Conservation (phyloP, 768 basidiomycete genomes). For the Sarcomyxa edulis region DNA sequence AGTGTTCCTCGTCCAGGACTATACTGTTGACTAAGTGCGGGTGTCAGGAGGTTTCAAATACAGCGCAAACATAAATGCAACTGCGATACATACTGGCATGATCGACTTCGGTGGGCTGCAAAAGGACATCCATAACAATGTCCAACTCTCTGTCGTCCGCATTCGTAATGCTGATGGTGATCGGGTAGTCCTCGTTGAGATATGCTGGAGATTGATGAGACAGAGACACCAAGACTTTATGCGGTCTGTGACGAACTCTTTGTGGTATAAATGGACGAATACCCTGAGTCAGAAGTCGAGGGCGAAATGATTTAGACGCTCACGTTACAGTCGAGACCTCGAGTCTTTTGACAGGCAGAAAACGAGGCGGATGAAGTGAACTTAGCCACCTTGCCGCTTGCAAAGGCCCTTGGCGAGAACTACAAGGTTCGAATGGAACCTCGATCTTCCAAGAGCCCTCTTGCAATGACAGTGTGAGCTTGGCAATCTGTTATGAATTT, state of each 20-base stretch:
- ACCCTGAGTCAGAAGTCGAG: background rate
- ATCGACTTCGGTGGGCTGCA: constrained; percentile 79
- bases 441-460: constrained; percentile 67
- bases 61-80: background rate
- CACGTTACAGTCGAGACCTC: constrained; percentile 44
- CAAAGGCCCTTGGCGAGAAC: constrained; percentile 25
- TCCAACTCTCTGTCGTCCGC: constrained; percentile 66
- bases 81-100: constrained; percentile 51
- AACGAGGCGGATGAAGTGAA: constrained; percentile 46
- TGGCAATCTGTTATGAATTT: constrained; percentile 33
- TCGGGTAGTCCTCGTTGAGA: constrained; percentile 76
- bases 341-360: constrained; percentile 45
- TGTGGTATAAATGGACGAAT: constrained; percentile 4
- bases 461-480: constrained; percentile 45
- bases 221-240: constrained; percentile 49
- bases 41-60: background rate
- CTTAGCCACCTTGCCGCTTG: constrained; percentile 50
- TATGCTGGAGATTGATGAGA: constrained; percentile 66
- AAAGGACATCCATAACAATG: constrained; percentile 63
- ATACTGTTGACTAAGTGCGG: constrained; percentile 52
- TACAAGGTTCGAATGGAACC: constrained; percentile 45
- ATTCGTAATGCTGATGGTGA: constrained; percentile 67
- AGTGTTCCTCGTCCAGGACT: constrained; percentile 54
- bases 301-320: constrained; percentile 15
- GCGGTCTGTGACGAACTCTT: constrained; percentile 62